Conservation (phyloP, 495 filamentous ascomycete species). For the Penicillium malachiteum region DNA sequence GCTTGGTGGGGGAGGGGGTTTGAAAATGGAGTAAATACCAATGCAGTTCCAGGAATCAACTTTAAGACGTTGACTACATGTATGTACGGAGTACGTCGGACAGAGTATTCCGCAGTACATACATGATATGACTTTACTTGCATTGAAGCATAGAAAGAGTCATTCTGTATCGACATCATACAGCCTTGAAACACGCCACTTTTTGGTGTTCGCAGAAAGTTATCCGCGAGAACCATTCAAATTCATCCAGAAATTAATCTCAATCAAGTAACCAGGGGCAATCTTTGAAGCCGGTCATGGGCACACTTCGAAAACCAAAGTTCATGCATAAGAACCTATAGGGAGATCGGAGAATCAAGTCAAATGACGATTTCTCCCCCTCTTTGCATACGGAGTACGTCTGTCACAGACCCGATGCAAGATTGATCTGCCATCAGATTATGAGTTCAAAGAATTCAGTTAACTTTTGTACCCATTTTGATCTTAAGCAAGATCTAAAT, state of each 20-base stretch:
- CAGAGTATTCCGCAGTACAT: too few relatives aligned
- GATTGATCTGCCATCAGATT: constrained; percentile 11
- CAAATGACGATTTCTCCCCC: neutral
- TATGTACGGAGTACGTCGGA: too few relatives aligned
- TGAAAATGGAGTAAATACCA: neutral
- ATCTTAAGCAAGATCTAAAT: neutral
- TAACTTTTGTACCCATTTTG: neutral
- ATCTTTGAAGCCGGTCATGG: neutral
- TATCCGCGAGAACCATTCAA: too few relatives aligned
- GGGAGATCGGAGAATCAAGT: neutral
- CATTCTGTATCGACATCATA: constrained; percentile 8
- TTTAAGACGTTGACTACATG: too few relatives aligned
- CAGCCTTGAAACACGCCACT: neutral
- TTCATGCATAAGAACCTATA: neutral
- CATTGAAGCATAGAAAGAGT: too few relatives aligned
- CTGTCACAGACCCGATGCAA: constrained; percentile 1
- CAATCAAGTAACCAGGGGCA: neutral
- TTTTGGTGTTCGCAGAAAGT: neutral
- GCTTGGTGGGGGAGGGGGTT: neutral
- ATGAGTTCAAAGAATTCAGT: neutral
- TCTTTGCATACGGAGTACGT: neutral
- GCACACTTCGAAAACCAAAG: neutral
- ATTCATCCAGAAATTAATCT: too few relatives aligned
- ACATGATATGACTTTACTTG: too few relatives aligned
- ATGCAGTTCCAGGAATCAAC: too few relatives aligned